A percentile compares a stretch with the other conserved stretches of the same genome.
Conservation (phyloP, 306 rosid species). For the Sophora flavescens region DNA sequence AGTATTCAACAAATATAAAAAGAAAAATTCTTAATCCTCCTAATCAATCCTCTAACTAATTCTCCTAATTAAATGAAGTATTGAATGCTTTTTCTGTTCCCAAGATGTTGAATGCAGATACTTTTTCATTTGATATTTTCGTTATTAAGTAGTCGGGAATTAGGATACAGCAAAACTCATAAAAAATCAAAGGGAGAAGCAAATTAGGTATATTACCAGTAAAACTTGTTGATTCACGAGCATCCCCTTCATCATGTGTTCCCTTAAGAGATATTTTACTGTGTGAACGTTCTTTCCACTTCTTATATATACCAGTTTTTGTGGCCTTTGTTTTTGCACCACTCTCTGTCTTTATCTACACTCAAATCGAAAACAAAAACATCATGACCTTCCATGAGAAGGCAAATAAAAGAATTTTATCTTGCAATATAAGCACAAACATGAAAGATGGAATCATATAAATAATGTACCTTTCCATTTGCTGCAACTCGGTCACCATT, state of each 20-base stretch:
- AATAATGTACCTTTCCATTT: slow-evolving; percentile 81
- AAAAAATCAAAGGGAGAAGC: slow-evolving; percentile 6
- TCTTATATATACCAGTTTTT: slow-evolving; percentile 90
- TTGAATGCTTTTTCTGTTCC: not conserved
- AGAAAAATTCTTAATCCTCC: no score
- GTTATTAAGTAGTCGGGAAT: no score
- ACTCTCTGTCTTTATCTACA: slow-evolving; percentile 88
- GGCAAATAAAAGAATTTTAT: slow-evolving; percentile 22
- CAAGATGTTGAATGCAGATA: not conserved
- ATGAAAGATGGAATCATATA: slow-evolving; percentile 1
- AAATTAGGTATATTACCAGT: slow-evolving; percentile 55
- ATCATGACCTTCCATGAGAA: not conserved
- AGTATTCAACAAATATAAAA: not conserved
- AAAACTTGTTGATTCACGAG: slow-evolving; percentile 51
- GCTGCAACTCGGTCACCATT: slow-evolving; percentile 90
- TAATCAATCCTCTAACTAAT: no score
- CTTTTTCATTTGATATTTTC: not conserved
- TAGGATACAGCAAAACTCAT: not conserved
- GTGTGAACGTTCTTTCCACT: slow-evolving; percentile 87
- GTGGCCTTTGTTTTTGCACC: slow-evolving; percentile 82
- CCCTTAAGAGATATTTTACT: slow-evolving; percentile 67
- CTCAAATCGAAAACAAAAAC: slow-evolving; percentile 37
- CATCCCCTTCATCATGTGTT: slow-evolving; percentile 58
- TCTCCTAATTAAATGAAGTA: no score
- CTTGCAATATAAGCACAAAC: slow-evolving; percentile 1